Evolutionary conservation across 2,329 filamentous ascomycete species (phyloP), one percentile per base, ranked within the genome.

Genomic region (Graphiopsis chlorocephala): DNA sequence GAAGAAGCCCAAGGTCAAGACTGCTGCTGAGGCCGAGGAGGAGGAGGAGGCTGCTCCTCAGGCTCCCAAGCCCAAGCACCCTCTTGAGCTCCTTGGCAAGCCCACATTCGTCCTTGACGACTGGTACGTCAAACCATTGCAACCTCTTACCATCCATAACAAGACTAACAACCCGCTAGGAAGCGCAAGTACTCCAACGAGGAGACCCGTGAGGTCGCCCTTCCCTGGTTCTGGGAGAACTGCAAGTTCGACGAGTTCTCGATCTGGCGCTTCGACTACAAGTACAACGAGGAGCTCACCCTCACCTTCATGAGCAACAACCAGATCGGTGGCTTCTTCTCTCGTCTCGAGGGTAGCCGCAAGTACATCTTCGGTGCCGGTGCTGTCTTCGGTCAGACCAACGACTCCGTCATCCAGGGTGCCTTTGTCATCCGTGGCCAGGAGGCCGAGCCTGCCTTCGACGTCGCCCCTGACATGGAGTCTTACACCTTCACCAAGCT

Each of bases 141-240:
- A n/a, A n/a, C n/a, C n/a, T 38, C 20, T 17, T 20, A 0, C 17
- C 67, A 57, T n/a, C 23, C 17, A n/a, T 26, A 28, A 2, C 4
- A 33, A 15, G 17, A 14, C 48, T 65, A 55, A 65, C 57, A 31
- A 55, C 15, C 10, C 35, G 52, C 28, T 58, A 73, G 72, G 73
- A 99, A 99, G 90, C 93, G 95, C 78, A 89, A 92, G 81, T 99
- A 96, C 88, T 99, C 95, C 76, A 99, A 99, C 88, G 87, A 90
- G 79, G 92, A 97, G 70, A 93, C 91, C 73, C 86, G 87, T 65
- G 84, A 88, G 70, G 89, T 85, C 70, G 92, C 94, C 74, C 84
- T 98, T 75, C 93, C 94, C 80, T 98, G 91, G 90, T 98, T 99
- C 89, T 99, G 94, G 94, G 89, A 97, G 84, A 92, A 96, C 81